Percentiles rank a stretch among this genome's conserved stretches.
These are phyloP conservation scores for Melampsora americana DNA, from an alignment of 1,284 basidiomycete species.

Conservation along the genomic window DNA sequence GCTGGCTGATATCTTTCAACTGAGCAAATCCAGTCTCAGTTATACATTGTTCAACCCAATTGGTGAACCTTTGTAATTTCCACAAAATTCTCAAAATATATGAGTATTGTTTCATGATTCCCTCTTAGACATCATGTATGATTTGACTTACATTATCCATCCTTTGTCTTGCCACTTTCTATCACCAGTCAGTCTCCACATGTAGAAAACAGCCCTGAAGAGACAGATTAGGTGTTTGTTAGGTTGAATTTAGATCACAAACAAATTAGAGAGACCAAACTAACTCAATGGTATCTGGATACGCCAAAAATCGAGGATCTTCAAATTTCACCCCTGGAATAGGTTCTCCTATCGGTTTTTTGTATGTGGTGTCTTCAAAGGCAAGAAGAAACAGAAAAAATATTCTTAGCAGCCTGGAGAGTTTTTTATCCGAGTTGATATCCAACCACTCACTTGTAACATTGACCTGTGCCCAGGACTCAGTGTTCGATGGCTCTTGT, in stretches of 20 bases:
- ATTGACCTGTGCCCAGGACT: not conserved
- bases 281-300: constrained; percentile 37
- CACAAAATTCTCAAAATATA: not conserved
- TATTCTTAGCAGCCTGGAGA: not conserved
- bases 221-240: constrained; percentile 56
- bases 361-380: not conserved
- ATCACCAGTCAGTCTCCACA: constrained; percentile 62
- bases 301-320: constrained; percentile 15
- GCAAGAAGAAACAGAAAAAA: not conserved
- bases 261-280: not conserved
- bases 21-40: constrained; percentile 52
- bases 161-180: constrained; percentile 57
- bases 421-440: not conserved
- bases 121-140: not conserved
- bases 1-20: constrained; percentile 55
- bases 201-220: constrained; percentile 59
- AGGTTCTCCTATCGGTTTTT: not conserved
- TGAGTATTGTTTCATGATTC: too few species aligned
- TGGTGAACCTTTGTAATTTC: constrained; percentile 24
- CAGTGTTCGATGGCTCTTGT: constrained; percentile 5
- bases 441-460: not conserved
- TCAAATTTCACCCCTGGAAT: constrained; percentile 35
- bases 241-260: constrained; percentile 48
- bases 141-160: constrained; percentile 59
- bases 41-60: constrained; percentile 36